A percentile compares a stretch with the other conserved stretches of the same genome.
Conservation (phyloP, 805 yeast genomes). For the Barnettozyma wickerhamii region DNA sequence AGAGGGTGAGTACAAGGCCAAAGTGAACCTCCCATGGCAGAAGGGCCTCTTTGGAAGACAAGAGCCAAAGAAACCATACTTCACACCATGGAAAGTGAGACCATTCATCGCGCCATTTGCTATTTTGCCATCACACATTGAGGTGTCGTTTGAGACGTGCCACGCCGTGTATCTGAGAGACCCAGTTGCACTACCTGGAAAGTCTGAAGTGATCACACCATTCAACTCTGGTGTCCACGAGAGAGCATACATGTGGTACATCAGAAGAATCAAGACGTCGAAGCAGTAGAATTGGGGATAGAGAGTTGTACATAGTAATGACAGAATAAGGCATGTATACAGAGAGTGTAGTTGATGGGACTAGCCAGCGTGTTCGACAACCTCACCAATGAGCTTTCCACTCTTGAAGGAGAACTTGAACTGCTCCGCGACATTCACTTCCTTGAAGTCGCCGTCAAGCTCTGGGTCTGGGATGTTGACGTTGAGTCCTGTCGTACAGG, state of each 20-base stretch:
- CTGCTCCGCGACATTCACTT: constrained; percentile 89
- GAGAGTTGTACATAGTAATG: background rate
- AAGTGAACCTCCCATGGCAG: constrained; percentile 79
- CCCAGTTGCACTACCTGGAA: constrained; percentile 96
- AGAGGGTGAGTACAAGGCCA: constrained; percentile 47
- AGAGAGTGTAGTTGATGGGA: background rate
- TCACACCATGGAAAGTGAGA: constrained; percentile 96
- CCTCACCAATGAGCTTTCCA: constrained; percentile 62
- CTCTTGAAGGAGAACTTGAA: constrained; percentile 62
- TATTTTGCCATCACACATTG: constrained; percentile 86
- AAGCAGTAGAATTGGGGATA: constrained; percentile 14
- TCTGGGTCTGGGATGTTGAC: constrained; percentile 74
- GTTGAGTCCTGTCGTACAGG: constrained; percentile 81
- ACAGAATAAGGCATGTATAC: background rate
- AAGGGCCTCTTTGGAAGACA: constrained; percentile 72
- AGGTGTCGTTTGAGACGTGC: constrained; percentile 85
- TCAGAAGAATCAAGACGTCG: constrained; percentile 54
- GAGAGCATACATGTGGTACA: constrained; percentile 92
- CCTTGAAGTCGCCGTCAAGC: constrained; percentile 62
- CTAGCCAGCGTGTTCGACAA: constrained; percentile 81
- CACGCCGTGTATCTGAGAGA: constrained; percentile 96
- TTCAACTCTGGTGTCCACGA: constrained; percentile 78
- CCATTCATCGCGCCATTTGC: constrained; percentile 92
- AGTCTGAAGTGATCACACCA: constrained; percentile 92
- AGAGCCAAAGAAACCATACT: constrained; percentile 74